Evolutionary conservation across 192 early-diverging fungal genomes (phyloP), one percentile per base, ranked within the genome.

Genomic region (Umbelopsis isabellina): DNA sequence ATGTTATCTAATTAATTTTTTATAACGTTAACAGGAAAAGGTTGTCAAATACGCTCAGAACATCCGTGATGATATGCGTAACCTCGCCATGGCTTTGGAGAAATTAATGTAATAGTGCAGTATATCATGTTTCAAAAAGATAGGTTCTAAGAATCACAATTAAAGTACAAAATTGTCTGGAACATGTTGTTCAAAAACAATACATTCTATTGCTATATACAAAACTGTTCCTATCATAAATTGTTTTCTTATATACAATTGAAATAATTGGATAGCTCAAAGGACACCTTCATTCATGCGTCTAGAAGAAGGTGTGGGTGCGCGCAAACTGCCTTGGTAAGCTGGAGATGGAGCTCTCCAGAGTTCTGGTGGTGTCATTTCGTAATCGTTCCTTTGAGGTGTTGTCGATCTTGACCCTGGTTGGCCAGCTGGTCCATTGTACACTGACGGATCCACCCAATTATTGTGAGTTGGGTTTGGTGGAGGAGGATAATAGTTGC

Each of bases 31-130:
- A 53, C 78, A 93, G 86, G 95, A 97, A 33, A 93, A 94, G 79
- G 81, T 95, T 30, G 70, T 93, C 52, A 88, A 92, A 22, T 93
- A 91, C 79, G 91, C 92, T 5, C 85, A 89, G 67, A 82, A 84
- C 45, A 92, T 97, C 72, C 83, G 86, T 69, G 89, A 87, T 44
- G 93, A 95, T 66, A 84, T 97, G 87, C 78, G 85, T 65, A 86
- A 88, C 13, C 76, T 97, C 37, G 85, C 91, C 18, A 84, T 76
- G 58, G 95, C 92, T 6, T 73, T 97, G 21, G 92, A 95, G 74
- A 61, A 61, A 35, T 35, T 61, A 2, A 35, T 61, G 55, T 61
- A 61, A 33, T 16, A 5, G 13, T 6, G 25, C 15, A 35, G 18
- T 22, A 3, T n/a, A 18, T 30, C 55, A 33, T 18, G 11, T 7